A percentile compares a stretch with the other conserved stretches of the same genome.
Evolutionary conservation across 192 early-diverging fungal genomes (phyloP).

Genomic region (Rhizoclosmatium globosum): DNA sequence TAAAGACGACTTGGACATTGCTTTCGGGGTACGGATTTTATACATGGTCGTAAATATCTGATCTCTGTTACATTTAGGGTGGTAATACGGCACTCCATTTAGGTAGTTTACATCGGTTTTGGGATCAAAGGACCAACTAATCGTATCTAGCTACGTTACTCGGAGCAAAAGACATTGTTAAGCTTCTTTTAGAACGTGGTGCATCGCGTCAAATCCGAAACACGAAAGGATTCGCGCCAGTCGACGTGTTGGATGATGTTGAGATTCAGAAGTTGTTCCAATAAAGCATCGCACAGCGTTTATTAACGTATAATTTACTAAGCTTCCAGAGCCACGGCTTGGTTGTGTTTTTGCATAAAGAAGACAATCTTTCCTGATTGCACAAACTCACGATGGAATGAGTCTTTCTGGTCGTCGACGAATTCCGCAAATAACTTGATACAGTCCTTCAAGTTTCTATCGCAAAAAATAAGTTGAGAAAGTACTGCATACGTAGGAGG

Average conservation of each 20-base stretch:
- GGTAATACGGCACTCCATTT: constrained; percentile 78
- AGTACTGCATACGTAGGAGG: neutral
- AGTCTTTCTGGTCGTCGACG: neutral
- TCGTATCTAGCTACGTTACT: constrained; percentile 61
- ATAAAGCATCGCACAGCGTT: neutral
- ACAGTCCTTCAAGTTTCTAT: constrained; percentile 9
- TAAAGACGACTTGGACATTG: constrained; percentile 71
- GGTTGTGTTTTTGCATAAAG: constrained; percentile 29
- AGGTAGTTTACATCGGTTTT: constrained; percentile 36
- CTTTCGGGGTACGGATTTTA: constrained; percentile 58
- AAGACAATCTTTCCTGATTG: constrained; percentile 28
- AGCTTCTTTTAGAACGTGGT: constrained; percentile 69
- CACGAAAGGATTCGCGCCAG: constrained; percentile 70
- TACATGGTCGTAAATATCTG: neutral
- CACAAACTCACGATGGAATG: constrained; percentile 23
- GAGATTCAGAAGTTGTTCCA: constrained; percentile 52
- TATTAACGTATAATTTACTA: neutral
- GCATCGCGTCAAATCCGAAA: constrained; percentile 63
- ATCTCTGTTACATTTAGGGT: constrained; percentile 48
- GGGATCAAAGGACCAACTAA: constrained; percentile 8
- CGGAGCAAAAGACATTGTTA: constrained; percentile 64
- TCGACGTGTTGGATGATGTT: constrained; percentile 57
- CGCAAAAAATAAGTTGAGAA: neutral
- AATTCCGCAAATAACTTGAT: constrained; percentile 10
- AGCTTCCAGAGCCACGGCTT: neutral